Evolutionary conservation across 2,329 filamentous ascomycete genomes (phyloP).

Genomic region (Nakataea oryzae): DNA sequence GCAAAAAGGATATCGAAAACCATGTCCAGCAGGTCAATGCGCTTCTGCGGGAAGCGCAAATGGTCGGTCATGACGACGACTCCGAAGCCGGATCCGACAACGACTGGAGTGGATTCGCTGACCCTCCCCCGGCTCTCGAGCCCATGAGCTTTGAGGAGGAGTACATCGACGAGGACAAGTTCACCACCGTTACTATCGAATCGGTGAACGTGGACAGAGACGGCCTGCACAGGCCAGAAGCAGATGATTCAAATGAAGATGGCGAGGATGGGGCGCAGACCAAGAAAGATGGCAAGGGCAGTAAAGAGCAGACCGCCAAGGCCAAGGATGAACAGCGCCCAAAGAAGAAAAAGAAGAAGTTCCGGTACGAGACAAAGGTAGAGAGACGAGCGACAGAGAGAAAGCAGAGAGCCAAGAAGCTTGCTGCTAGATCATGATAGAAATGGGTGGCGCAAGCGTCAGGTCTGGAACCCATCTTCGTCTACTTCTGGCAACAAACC

Average conservation of each 20-base stretch:
- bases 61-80: constrained; percentile 30
- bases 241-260: constrained; percentile 21
- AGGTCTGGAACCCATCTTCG: neutral
- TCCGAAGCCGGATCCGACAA: constrained; percentile 31
- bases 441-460: constrained; percentile 6
- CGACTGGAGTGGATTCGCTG: constrained; percentile 58
- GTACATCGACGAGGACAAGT: constrained; percentile 93
- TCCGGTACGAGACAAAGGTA: constrained; percentile 81
- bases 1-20: constrained; percentile 69
- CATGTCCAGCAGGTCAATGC: constrained; percentile 71
- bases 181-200: constrained; percentile 90
- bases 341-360: constrained; percentile 83
- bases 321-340: constrained; percentile 29
- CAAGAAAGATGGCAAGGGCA: constrained; percentile 19
- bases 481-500: neutral
- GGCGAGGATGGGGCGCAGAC: constrained; percentile 21
- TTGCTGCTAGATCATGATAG: neutral
- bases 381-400: constrained; percentile 66
- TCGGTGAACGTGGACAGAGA: constrained; percentile 71
- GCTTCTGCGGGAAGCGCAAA: constrained; percentile 53
- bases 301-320: constrained; percentile 36
- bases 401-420: constrained; percentile 60
- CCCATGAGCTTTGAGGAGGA: constrained; percentile 77
- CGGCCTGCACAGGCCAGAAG: constrained; percentile 52
- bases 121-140: constrained; percentile 26